phyloP scores from a whole-genome alignment of 1,284 basidiomycete genomes.

The Ganoderma boninense region DNA sequence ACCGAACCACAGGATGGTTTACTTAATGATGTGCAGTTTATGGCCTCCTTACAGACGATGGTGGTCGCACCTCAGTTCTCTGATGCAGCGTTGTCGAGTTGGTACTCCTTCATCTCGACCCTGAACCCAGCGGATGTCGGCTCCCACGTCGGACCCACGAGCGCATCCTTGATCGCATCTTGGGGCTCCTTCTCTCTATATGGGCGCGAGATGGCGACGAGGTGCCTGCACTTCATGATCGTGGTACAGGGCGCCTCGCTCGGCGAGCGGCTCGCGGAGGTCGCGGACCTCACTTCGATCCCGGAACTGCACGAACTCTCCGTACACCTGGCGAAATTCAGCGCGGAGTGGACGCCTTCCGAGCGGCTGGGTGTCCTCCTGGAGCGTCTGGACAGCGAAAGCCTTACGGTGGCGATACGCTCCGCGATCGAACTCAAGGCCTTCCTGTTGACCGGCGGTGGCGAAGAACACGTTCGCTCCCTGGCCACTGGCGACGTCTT shows the following conservation, averaged over 20 bases:
- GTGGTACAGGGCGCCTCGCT: slow-evolving; percentile 68
- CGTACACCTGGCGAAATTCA: slow-evolving; percentile 55
- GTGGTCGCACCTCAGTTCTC: slow-evolving; percentile 78
- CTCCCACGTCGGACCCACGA: slow-evolving; percentile 88
- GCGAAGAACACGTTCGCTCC: slow-evolving; percentile 62
- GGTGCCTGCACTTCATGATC: slow-evolving; percentile 79
- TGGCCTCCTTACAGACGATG: slow-evolving; percentile 96
- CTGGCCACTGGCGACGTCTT: slow-evolving; percentile 89
- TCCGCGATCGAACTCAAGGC: slow-evolving; percentile 82
- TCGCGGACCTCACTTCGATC: slow-evolving; percentile 81
- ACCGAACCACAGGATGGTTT: background rate
- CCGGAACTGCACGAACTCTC: slow-evolving; percentile 68
- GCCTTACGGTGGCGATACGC: slow-evolving; percentile 80
- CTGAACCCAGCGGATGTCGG: slow-evolving; percentile 80
- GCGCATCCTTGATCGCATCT: slow-evolving; percentile 82
- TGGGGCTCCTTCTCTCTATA: slow-evolving; percentile 75
- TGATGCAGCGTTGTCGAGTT: slow-evolving; percentile 83
- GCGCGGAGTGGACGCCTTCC: slow-evolving; percentile 60
- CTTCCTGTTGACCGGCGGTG: slow-evolving; percentile 63
- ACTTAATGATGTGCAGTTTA: slow-evolving; percentile 65
- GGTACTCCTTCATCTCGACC: slow-evolving; percentile 82
- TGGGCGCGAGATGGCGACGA: slow-evolving; percentile 63
- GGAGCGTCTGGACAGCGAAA: slow-evolving; percentile 82
- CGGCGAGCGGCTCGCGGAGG: slow-evolving; percentile 71
- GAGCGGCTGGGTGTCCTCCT: slow-evolving; percentile 76